These are phyloP conservation scores for Cystoisospora suis DNA, from an alignment of 169 alveolate genomes.

Conservation along the genomic window DNA sequence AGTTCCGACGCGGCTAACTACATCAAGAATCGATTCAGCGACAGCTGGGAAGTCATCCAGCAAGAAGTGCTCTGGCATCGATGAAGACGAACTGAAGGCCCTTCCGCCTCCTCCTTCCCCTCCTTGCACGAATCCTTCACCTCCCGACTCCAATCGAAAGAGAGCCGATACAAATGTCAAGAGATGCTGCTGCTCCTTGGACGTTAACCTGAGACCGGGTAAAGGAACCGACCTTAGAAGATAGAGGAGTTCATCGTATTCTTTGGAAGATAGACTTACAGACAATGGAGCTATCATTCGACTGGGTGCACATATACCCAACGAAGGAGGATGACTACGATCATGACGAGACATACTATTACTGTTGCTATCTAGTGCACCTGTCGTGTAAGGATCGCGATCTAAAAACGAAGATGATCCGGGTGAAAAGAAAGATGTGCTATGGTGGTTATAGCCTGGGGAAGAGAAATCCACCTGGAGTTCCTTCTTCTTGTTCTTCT, in stretches of 20 bases:
- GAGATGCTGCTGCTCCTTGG: conserved; percentile 53
- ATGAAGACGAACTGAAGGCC: too few relatives aligned
- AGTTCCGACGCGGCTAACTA: conserved; percentile 20
- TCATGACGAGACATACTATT: neutral
- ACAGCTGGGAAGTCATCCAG: conserved; percentile 57
- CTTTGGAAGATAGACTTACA: neutral
- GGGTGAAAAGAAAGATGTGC: too few relatives aligned
- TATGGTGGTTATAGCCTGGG: too few relatives aligned
- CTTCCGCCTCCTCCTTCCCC: neutral
- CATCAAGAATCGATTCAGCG: conserved; percentile 37
- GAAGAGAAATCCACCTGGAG: neutral
- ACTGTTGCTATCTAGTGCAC: neutral
- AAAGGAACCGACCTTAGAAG: conserved; percentile 28
- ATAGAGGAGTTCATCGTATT: conserved; percentile 34
- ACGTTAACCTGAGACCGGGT: conserved; percentile 52
- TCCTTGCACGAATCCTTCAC: neutral
- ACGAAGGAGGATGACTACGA: too few relatives aligned
- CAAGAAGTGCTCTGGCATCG: neutral
- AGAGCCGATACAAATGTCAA: conserved; percentile 41
- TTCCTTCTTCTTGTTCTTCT: neutral
- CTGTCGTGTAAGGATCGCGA: neutral
- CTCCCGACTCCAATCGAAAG: conserved; percentile 25
- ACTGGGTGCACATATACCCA: too few relatives aligned
- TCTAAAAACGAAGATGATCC: too few relatives aligned
- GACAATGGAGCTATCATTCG: neutral